Conservation (phyloP, 805 yeast genomes). For the Saccharomycopsis amapae region DNA sequence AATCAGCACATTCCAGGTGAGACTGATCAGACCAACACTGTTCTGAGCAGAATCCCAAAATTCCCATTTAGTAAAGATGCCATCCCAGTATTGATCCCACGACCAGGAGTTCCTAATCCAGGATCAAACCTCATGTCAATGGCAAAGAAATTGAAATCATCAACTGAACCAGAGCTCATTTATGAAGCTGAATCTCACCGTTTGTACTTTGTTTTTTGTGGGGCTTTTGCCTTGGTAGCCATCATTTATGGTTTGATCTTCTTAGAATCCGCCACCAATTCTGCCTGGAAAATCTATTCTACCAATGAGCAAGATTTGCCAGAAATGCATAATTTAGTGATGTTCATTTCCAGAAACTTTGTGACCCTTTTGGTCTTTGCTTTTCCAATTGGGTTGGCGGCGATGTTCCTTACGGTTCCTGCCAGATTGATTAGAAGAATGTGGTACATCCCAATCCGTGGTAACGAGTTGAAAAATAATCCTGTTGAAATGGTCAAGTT, state of each 20-base stretch:
- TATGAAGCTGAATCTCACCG: conserved; percentile 83
- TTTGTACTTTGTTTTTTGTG: conserved; percentile 62
- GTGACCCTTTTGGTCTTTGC: conserved; percentile 35
- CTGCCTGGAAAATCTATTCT: conserved; percentile 43
- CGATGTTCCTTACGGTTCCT: conserved; percentile 47
- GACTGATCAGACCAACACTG: conserved; percentile 35
- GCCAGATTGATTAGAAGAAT: conserved; percentile 66
- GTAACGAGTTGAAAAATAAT: conserved; percentile 19
- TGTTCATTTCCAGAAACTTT: conserved; percentile 31
- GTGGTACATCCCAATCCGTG: conserved; percentile 58
- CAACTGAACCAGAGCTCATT: conserved; percentile 56
- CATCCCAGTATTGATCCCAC: conserved; percentile 61
- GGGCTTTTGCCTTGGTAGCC: conserved; percentile 61
- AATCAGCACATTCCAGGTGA: conserved; percentile 50
- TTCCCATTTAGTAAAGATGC: conserved; percentile 60
- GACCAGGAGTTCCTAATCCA: conserved; percentile 73
- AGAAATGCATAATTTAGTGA: conserved; percentile 31
- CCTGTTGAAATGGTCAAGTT: conserved; percentile 47
- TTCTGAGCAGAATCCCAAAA: conserved; percentile 55
- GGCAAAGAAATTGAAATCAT: conserved; percentile 45
- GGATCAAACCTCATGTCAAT: conserved; percentile 54
- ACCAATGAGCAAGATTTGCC: conserved; percentile 44
- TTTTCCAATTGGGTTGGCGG: conserved; percentile 36
- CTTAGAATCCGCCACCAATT: conserved; percentile 47
- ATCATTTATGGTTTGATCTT: conserved; percentile 61